Conservation (phyloP, 768 basidiomycete genomes). For the Boletus barrowsii region DNA sequence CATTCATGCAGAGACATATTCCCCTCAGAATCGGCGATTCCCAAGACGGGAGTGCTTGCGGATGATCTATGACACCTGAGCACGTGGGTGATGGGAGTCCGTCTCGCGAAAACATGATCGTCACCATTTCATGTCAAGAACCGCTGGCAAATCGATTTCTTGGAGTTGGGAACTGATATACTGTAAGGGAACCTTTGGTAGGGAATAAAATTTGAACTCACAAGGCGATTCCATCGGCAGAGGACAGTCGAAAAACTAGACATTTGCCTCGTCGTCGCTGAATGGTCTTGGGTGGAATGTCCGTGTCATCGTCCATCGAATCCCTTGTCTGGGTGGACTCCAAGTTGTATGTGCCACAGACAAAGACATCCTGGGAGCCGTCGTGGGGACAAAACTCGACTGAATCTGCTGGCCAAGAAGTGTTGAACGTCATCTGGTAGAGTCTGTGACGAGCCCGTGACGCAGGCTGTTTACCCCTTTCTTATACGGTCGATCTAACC, state of each 20-base stretch:
- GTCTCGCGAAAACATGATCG: background rate
- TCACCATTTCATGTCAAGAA: constrained; percentile 95
- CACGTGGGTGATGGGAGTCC: constrained; percentile 4
- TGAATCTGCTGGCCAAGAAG: constrained; percentile 82
- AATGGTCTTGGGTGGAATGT: constrained; percentile 1
- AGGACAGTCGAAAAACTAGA: constrained; percentile 55
- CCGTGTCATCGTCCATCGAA: constrained; percentile 1
- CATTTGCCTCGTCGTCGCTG: constrained; percentile 68
- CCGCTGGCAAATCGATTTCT: constrained; percentile 69
- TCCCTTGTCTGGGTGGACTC: constrained; percentile 31
- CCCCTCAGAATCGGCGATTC: constrained; percentile 85
- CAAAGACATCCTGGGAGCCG: constrained; percentile 58
- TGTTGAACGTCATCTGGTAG: constrained; percentile 43
- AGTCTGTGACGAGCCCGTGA: background rate
- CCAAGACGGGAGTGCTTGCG: constrained; percentile 49
- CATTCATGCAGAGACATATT: constrained; percentile 63
- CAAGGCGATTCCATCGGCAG: constrained; percentile 32
- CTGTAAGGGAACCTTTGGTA: background rate
- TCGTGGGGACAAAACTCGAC: constrained; percentile 86
- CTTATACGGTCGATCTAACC: background rate
- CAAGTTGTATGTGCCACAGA: constrained; percentile 91
- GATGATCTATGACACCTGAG: constrained; percentile 57
- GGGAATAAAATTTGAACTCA: constrained; percentile 24
- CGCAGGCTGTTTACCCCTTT: background rate
- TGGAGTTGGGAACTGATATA: constrained; percentile 55